Base-by-base conservation (phyloP, 768 basidiomycete species). In the Serendipita vermifera region DNA sequence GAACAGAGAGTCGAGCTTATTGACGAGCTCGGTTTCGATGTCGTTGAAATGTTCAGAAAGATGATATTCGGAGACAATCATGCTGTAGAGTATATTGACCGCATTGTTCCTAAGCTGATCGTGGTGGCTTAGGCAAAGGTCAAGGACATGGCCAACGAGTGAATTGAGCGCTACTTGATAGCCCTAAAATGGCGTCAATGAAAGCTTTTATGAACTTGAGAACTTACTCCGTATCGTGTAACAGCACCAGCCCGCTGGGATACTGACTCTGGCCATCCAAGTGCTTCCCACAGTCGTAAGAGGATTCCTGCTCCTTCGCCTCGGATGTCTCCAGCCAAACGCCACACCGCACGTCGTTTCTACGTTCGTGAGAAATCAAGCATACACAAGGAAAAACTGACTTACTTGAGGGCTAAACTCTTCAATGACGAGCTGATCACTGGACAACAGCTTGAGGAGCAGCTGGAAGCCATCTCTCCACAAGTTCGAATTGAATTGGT, bases 291-390 rank as follows among this genome's bases (percentile, higher is more conserved):
- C 3, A 93, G 71, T 31, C 76, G 80, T 14, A 85, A 68, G 40
- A 97, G 68, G 56, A 94, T 81, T 4, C 78, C 72, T 1, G 91
- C 85, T 14, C 91, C 93, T 67, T 94, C 87, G 7, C 91, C 92
- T 22, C 94, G 80, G 63, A 97, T 81, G 69, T 98, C 94, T 26
- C 92, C 92, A 3, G 87, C 90, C n/a, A 97, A 78, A 33, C 89
- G 80, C 93, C 93, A 97, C 7, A 93, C 87, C 2, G 93, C 87
- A 38, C 93, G 82, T 38, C 91, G 86, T 82, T 90, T 90, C 88
- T 96, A 57, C 2, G 46, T 17, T 62, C 58, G 14, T 59, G 27
- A 55, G 33, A 41, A 33, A 39, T 11, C 29, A 36, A 22, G 32
- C 31, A 43, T n/a, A 26, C 58, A 56, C 57, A 33, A 33, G 33